Conservation (phyloP, 208 protist genomes). For the Angomonas ambiguus region DNA sequence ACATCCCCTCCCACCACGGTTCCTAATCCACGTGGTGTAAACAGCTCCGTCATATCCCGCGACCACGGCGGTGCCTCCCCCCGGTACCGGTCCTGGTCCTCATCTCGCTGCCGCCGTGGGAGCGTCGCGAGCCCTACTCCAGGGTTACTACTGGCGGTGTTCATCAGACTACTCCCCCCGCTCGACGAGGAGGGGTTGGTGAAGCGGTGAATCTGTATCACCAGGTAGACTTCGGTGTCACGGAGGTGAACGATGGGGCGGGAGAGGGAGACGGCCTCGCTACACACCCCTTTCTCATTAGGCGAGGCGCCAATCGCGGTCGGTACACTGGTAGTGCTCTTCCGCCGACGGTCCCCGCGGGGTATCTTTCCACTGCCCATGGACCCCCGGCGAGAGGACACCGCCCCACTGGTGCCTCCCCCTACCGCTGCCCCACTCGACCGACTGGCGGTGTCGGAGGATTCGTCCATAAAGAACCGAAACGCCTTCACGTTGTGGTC, state of each 20-base stretch:
- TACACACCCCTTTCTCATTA: conserved; percentile 7
- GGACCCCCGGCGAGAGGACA: neutral
- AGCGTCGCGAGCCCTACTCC: neutral
- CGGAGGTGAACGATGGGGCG: conserved; percentile 23
- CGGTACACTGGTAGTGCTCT: no score
- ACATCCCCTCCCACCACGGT: conserved; percentile 40
- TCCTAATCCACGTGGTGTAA: conserved; percentile 63
- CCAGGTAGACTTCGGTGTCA: conserved; percentile 43
- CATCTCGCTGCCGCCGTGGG: conserved; percentile 2
- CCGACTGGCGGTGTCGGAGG: neutral
- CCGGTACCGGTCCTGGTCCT: conserved; percentile 2
- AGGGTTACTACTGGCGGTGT: neutral
- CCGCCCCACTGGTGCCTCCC: neutral
- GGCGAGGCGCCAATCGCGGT: neutral
- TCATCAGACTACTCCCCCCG: neutral
- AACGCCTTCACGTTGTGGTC: conserved; percentile 57
- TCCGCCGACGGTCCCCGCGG: neutral
- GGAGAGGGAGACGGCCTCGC: conserved; percentile 42
- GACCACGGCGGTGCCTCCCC: conserved; percentile 40
- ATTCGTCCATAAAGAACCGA: conserved; percentile 12
- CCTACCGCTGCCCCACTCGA: neutral
- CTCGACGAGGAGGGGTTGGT: conserved; percentile 3
- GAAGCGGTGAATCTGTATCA: conserved; percentile 52
- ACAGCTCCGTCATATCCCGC: conserved; percentile 36
- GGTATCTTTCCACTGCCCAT: neutral